Base-by-base conservation (phyloP, 2,329 filamentous ascomycete genomes). In the Plenodomus biglobosus region DNA sequence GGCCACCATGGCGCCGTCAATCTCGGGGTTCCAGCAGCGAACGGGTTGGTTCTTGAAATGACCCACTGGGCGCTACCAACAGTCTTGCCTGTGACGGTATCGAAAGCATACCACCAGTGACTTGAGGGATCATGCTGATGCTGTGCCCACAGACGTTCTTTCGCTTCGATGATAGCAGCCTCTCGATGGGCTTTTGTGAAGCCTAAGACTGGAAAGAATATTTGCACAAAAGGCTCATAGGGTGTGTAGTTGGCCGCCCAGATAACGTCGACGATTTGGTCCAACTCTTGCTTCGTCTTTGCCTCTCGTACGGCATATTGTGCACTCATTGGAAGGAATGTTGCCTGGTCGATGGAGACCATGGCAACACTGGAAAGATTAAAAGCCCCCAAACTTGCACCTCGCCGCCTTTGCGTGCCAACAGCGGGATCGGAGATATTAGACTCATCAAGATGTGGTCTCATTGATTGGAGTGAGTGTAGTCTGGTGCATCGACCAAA, bases 1-100 rank as follows among this genome's bases (percentile, higher is more conserved):
- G 68, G 68, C 67, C 66, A 71, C 68, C 68, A 71, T 17, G 65
- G 61, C 44, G 68, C 65, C 38, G 48, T 50, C 30, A 70, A 34
- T 15, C 52, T 55, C 6, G 57, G 60, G n/a, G 50, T 43, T 7
- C 65, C 66, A n/a, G 56, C 47, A n/a, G 52, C 51, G 38, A 70
- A 71, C 3, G 65, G 66, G 44, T 70, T 70, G 18, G 55, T 40
- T 8, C 40, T 49, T 22, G 52, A 58, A 8, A 67, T 46, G 4
- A 68, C 55, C 68, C 68, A 71, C 48, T 71, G 66, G 16, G 61
- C 60, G 40, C 64, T 68, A 15, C 64, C 68, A 10, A 70, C 59
- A 1, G 51, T 40, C 19, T 58, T 40, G 6, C 54, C 55, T 1
- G 58, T 65, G 20, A 49, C 44, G 8, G 49, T 54, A 20, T 70